phyloP scores from a whole-genome alignment of 1,139 yeast genomes.

The Magnusiomyces ingens region DNA sequence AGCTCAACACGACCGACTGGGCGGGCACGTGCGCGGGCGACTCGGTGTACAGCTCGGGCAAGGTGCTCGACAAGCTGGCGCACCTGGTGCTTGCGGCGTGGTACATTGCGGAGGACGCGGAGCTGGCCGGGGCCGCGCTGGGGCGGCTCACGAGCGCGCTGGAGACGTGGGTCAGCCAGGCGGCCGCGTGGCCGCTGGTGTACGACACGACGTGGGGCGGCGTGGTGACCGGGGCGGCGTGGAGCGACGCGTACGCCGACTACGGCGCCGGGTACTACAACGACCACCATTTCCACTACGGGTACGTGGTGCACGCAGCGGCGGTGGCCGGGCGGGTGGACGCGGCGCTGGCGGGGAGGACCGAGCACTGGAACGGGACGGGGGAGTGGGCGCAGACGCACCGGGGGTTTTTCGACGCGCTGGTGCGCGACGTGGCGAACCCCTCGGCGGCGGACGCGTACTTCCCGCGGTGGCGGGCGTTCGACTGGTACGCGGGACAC shows the following conservation, averaged over 20 bases:
- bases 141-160: too few relatives aligned
- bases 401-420: conserved; percentile 50
- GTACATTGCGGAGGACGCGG: conserved; percentile 27
- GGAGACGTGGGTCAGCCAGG: conserved; percentile 48
- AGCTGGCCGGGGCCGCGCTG: conserved; percentile 36
- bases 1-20: too few relatives aligned
- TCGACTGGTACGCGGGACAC: conserved; percentile 74
- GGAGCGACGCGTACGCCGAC: conserved; percentile 43
- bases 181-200: conserved; percentile 52
- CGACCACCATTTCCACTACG: conserved; percentile 74
- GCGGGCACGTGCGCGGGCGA: too few relatives aligned
- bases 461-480: conserved; percentile 65
- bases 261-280: conserved; percentile 61
- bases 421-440: conserved; percentile 66
- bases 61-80: conserved; percentile 66
- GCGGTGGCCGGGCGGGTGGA: conserved; percentile 63
- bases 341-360: too few relatives aligned
- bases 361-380: too few relatives aligned
- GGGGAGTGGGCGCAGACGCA: conserved; percentile 60
- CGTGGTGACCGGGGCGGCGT: conserved; percentile 48
- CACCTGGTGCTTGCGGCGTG: conserved; percentile 56
- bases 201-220: conserved; percentile 67
- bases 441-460: conserved; percentile 45
- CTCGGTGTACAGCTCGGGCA: conserved; percentile 63
- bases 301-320: conserved; percentile 66